Evolutionary conservation across 2,329 filamentous ascomycete genomes (phyloP), one percentile per base, ranked within the genome.

Genomic region (Capronia americana): DNA sequence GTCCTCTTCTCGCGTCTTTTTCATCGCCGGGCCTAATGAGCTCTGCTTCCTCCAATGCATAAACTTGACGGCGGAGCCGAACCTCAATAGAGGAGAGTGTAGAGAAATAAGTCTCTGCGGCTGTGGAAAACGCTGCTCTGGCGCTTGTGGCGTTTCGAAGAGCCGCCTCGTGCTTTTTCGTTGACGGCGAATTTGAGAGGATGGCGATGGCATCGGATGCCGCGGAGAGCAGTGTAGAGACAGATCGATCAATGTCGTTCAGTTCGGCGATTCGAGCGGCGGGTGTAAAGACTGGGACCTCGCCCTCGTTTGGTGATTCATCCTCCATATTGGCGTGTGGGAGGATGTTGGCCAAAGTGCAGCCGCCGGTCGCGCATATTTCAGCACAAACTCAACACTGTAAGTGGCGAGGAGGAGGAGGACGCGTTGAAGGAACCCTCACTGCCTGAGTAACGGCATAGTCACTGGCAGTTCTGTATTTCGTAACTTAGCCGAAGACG

Each of bases 231-330:
- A 90, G 80, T 53, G 78, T 79, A 14, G 84, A 62, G 34, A 73
- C 66, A 23, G 67, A 69, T 38, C 61, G 63, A 79, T 96, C 92
- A 72, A 96, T 91, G 50, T 89, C 87, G 72, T 89, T 90, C 63
- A 96, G 86, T 74, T 96, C 92, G 64, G 89, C 84, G 70, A 96
- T 92, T 70, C 91, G 91, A 76, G 96, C 90, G 48, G 90, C 86
- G 38, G 90, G 85, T 8, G 65, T 69, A 28, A 69, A 60, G 57
- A 32, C 38, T 4, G 59, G 6, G 51, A 57, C 12, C 26, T 54
- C 14, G 34, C 24, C 32, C 26, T n/a, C 23, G 48, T 54, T 28
- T 6, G 58, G 44, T 17, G 48, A 58, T 8, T 66, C 61, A 54
- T 56, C 56, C 44, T 68, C 68, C 68, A 70, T 70, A 23, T 54